Evolutionary conservation across 768 basidiomycete species (phyloP).

Genomic region (Serendipita vermifera): DNA sequence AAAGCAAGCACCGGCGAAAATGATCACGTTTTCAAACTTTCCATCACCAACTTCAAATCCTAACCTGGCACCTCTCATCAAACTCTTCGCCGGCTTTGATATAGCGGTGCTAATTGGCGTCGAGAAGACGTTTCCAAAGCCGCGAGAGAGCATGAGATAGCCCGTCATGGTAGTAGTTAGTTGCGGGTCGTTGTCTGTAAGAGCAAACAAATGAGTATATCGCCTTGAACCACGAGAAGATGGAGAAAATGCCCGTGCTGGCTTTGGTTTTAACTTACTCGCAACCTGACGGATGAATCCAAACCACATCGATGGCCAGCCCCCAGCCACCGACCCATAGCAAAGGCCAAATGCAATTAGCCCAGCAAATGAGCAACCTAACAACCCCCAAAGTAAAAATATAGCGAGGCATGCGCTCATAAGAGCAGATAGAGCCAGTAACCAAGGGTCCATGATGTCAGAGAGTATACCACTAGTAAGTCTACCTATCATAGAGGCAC

Average conservation of each 20-base stretch:
- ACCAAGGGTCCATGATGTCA: conserved; percentile 4
- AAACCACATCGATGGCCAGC: conserved; percentile 6
- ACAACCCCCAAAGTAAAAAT: conserved; percentile 6
- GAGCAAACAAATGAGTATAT: too few relatives aligned
- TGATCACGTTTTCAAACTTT: conserved; percentile 3
- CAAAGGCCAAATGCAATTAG: neutral
- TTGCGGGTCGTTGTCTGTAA: neutral
- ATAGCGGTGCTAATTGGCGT: conserved; percentile 6
- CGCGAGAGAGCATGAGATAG: conserved; percentile 7
- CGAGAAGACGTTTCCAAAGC: conserved; percentile 8
- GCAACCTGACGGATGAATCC: conserved; percentile 4
- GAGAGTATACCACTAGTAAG: neutral
- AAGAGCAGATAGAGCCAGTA: conserved; percentile 3
- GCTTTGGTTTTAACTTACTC: neutral
- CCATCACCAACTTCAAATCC: conserved; percentile 19
- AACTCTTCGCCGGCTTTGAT: too few relatives aligned
- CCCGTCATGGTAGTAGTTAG: neutral
- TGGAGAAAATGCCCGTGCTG: too few relatives aligned
- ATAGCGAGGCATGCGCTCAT: neutral
- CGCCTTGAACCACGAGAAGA: too few relatives aligned
- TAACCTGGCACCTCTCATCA: too few relatives aligned
- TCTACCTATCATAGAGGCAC: conserved; percentile 1
- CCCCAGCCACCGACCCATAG: conserved; percentile 10
- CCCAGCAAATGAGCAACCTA: neutral
- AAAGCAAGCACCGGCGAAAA: neutral